Evolutionary conservation across 164 flowering plant species (phyloP).

Genomic region (Cinnamomum chago): DNA sequence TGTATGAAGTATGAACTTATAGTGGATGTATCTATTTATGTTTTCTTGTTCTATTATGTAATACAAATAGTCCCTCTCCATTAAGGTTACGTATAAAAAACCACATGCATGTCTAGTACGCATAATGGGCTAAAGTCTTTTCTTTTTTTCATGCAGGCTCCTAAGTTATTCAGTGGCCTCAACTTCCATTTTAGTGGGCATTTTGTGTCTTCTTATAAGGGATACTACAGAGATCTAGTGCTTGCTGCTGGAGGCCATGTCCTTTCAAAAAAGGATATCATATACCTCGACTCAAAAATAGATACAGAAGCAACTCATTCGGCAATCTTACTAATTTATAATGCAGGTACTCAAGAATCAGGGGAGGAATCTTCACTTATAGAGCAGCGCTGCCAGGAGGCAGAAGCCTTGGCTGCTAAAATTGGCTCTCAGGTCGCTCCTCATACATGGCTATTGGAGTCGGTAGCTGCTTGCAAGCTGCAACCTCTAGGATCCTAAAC

Average conservation of each 20-base stretch:
- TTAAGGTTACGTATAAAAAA: no score
- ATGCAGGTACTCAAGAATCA: conserved; percentile 19
- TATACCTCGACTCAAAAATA: not conserved
- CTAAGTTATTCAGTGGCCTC: conserved; percentile 43
- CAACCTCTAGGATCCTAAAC: conserved; percentile 18
- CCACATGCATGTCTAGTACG: no score
- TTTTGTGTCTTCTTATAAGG: conserved; percentile 33
- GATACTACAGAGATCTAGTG: conserved; percentile 33
- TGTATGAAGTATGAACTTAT: not conserved
- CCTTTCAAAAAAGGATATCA: conserved; percentile 17
- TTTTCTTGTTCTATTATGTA: no score
- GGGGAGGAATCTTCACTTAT: conserved; percentile 18
- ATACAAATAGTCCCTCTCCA: no score
- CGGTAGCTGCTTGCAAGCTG: conserved; percentile 51
- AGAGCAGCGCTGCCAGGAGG: conserved; percentile 29
- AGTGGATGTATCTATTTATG: not conserved
- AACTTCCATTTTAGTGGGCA: conserved; percentile 43
- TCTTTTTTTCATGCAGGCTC: conserved; percentile 34
- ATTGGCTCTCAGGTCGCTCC: conserved; percentile 28
- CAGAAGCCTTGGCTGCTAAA: conserved; percentile 30
- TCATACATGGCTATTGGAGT: conserved; percentile 60
- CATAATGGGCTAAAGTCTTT: no score
- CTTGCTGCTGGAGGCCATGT: conserved; percentile 42
- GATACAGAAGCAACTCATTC: not conserved
- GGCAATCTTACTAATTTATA: conserved; percentile 35